Conservation (phyloP, 2,329 filamentous ascomycete species). For the Myriosclerotinia duriaeana region DNA sequence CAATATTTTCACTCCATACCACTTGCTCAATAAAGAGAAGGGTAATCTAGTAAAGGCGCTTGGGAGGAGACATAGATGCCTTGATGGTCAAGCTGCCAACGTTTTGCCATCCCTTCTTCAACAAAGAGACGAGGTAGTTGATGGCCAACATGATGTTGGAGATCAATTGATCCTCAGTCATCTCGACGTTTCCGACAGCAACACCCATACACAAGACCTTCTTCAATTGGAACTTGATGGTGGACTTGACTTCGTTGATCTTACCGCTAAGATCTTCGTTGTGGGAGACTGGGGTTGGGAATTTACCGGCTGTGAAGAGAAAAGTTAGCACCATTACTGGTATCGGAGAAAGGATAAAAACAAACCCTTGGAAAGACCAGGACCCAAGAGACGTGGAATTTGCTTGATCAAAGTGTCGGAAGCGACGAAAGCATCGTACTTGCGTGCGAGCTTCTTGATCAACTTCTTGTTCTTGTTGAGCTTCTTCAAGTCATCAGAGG, state of each 20-base stretch:
- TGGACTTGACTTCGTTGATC: slow-evolving; percentile 99
- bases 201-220: slow-evolving; percentile 99
- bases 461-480: slow-evolving; percentile 99
- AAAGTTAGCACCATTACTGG: slow-evolving; percentile 36
- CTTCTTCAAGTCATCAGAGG: slow-evolving; percentile 98
- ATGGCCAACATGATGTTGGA: slow-evolving; percentile 99
- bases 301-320: slow-evolving; percentile 79
- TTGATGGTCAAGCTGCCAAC: slow-evolving; percentile 99
- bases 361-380: slow-evolving; percentile 94
- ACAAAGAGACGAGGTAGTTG: slow-evolving; percentile 99
- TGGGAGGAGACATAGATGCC: slow-evolving; percentile 98
- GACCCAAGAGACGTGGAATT: slow-evolving; percentile 98
- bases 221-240: slow-evolving; percentile 99
- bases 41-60: slow-evolving; percentile 82
- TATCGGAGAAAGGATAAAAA: slow-evolving; percentile 17
- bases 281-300: slow-evolving; percentile 98
- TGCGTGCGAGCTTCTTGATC: slow-evolving; percentile 99
- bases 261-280: slow-evolving; percentile 88
- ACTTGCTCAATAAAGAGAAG: slow-evolving; percentile 38
- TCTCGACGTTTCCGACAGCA: slow-evolving; percentile 96
- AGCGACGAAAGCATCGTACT: slow-evolving; percentile 99
- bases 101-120: slow-evolving; percentile 99
- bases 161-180: slow-evolving; percentile 93
- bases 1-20: slow-evolving; percentile 30
- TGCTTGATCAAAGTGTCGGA: slow-evolving; percentile 99